phyloP scores from a whole-genome alignment of 2,329 filamentous ascomycete species.

The Clathrospora elynae region DNA sequence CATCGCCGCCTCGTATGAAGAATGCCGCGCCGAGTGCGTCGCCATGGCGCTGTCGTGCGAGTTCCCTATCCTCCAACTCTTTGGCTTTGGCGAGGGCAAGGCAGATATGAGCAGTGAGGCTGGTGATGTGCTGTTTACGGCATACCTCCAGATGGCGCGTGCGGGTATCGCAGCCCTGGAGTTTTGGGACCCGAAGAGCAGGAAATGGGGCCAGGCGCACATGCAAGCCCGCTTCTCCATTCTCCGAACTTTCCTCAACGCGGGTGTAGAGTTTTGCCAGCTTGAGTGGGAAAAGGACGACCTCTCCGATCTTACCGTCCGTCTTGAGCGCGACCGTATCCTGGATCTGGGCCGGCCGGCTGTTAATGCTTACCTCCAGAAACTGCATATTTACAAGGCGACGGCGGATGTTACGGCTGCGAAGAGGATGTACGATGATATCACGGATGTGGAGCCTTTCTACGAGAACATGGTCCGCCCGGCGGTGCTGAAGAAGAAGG shows the following conservation, averaged over 20 bases:
- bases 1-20: slow-evolving; percentile 87
- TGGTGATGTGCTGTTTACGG: slow-evolving; percentile 83
- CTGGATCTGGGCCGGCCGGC: slow-evolving; percentile 79
- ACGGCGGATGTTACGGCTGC: slow-evolving; percentile 82
- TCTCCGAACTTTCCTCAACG: slow-evolving; percentile 80
- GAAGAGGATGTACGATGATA: slow-evolving; percentile 78
- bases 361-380: slow-evolving; percentile 85
- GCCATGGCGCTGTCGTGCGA: slow-evolving; percentile 91
- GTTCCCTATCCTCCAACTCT: slow-evolving; percentile 85
- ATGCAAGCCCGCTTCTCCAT: slow-evolving; percentile 93
- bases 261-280: slow-evolving; percentile 84
- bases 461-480: slow-evolving; percentile 81
- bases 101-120: slow-evolving; percentile 75
- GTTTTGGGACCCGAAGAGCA: slow-evolving; percentile 89
- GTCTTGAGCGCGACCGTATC: slow-evolving; percentile 84
- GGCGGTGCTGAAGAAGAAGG: slow-evolving; percentile 75
- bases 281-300: slow-evolving; percentile 76
- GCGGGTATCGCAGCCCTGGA: slow-evolving; percentile 88
- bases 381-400: slow-evolving; percentile 89
- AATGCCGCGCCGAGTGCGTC: slow-evolving; percentile 91
- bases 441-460: slow-evolving; percentile 84
- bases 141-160: slow-evolving; percentile 91
- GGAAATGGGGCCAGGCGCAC: slow-evolving; percentile 88
- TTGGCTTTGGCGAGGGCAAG: slow-evolving; percentile 82
- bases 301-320: slow-evolving; percentile 79